Evolutionary conservation across 1,139 yeast genomes (phyloP), one percentile per base, ranked within the genome.

Genomic region (Komagataea norvegica): DNA sequence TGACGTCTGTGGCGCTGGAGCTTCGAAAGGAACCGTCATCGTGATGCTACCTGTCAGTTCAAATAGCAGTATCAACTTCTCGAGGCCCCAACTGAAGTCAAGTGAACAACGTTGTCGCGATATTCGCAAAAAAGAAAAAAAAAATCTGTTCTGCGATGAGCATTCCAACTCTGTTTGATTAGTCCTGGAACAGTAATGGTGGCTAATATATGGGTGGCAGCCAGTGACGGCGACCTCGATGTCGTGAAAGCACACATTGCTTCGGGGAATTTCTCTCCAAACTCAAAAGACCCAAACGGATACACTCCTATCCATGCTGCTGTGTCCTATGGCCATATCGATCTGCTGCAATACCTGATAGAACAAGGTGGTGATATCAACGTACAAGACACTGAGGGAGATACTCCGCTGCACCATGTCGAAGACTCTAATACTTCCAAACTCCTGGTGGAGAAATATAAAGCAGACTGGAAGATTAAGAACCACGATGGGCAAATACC

Each of bases 281-380:
- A 86, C 54, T 72, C 81, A 15, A 77, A 81, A 48, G 98, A 91
- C 58, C 83, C 87, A 1, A 87, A 88, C 54, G 98, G 98, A 0
- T 91, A 91, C 61, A 89, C 97, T 0, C 94, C 97, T 10, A 72
- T 91, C 21, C 98, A 91, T 59, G 98, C 98, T 1, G 96, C 97
- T 4, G 94, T 94, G 4, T 83, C 96, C 1, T 91, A 91, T 57
- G 93, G 93, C 6, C 91, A 91, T 55, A 52, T 65, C 8, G 88
- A 81, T 8, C 65, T 93, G 33, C 65, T 93, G 35, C 61, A 65
- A 39, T 72, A 70, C 43, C 68, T 91, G 37, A 64, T 86, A 17
- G 59, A 54, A 10, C 58, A 68, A 19, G 84, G 86, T 11, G 98
- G 96, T 5, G 79, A 91, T 55, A 74, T 87, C 21, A 87, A 91